Evolutionary conservation across 768 basidiomycete species (phyloP), one percentile per base, ranked within the genome.

Genomic region (Lyophyllum shimeji): DNA sequence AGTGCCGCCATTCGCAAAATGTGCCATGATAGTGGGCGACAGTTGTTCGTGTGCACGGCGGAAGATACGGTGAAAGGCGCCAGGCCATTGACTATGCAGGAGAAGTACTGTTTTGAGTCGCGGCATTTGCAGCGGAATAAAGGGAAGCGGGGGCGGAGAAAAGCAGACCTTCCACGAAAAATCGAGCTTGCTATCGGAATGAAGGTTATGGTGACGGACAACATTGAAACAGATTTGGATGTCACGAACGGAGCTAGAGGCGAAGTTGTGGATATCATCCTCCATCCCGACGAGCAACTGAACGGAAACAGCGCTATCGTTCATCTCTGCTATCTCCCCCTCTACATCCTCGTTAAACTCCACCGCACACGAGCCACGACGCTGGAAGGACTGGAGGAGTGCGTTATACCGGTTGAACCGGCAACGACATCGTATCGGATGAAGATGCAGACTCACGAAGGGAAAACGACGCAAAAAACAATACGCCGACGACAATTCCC

Each of bases 241-340:
- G 51, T 78, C 1, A 71, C 75, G 0, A 80, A 79, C 46, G 74
- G 78, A 0, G 67, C 74, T 0, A 34, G 71, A n/a, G 76, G 77
- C 0, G 56, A 39, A 2, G 65, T 80, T 0, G 57, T 60, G 0
- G 67, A 68, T 24, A 69, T 78, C 9, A 46, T 71, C 0, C 62
- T 77, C 0, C 64, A 77, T 60, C 58, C 64, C 1, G 39, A 67
- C 18, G 43, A 5, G 63, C 61, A 33, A 21, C 37, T 15, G 13
- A 3, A 3, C 9, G 7, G 37, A 15, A 40, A 12, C 21, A 13
- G 3, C 37, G 37, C 1, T 11, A 21, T 21, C 23, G 21, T 25
- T 21, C 20, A 21, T 23, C 31, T 23, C 20, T 40, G 7, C 7
- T 15, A 40, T 27, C 9, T 50, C 21, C 34, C 37, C 21, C 34